Evolutionary conservation across 176 grass and related monocot genomes (phyloP), one percentile per base, ranked within the genome.

Genomic region (Thalia dealbata): DNA sequence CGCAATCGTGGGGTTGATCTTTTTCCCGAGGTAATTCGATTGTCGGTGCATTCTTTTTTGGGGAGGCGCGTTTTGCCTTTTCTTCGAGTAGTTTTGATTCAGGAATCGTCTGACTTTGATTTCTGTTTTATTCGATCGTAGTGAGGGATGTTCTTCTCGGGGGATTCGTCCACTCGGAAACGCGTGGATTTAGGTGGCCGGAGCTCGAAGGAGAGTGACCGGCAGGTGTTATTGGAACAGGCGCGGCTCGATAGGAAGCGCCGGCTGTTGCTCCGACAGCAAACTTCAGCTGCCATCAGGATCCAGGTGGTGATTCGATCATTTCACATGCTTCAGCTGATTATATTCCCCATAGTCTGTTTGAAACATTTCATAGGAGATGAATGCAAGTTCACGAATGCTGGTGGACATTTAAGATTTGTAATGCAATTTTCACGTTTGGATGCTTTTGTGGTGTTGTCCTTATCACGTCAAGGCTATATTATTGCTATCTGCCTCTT

Each of bases 131-230:
- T n/a, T 58, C 11, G 27, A 28, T 43, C n/a, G 4, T 44, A 68
- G 4, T 15, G 69, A 52, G 56, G 76, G 77, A 99, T 99, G 95
- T 99, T 91, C 75, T 99, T 99, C 88, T 84, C 87, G 41, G 95
- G 95, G 46, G 95, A 99, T 72, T 51, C 90, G 50, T 84, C 87
- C n/a, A 60, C 87, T 68, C 78, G 90, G 78, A 90, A 79, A 67
- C 82, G 90, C 51, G 95, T 99, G 62, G 95, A 99, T 86, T 82
- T 99, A 26, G 95, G 95, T 50, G 95, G 95, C 19, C 83, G 95
- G 50, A 99, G 95, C 85, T 91, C 25, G 76, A 99, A 99, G 81
- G 90, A 99, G 83, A 86, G 95, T 50, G 90, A 93, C 74, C 90
- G 95, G 72, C 79, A 99, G 87, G 80, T 88, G 67, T 82, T 99